Evolutionary conservation across 306 rosid genomes (phyloP), one percentile per base, ranked within the genome.

Genomic region (Dalbergia cultrata): DNA sequence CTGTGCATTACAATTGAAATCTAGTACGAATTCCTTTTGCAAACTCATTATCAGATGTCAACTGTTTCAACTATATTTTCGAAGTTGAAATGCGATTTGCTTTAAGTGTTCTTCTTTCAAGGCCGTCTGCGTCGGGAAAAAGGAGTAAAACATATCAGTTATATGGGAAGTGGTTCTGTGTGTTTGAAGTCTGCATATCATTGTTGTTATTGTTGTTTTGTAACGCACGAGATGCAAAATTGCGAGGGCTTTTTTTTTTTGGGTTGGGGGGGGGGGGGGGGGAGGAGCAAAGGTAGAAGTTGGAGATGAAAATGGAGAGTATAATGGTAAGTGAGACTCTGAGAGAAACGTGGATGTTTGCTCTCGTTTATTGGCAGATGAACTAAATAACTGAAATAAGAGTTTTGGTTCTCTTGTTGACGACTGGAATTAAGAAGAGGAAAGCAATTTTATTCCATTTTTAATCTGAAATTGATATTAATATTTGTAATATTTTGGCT

Each of bases 361-460:
- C 19, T 33, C 62, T 62, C 14, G 21, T 49, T 76, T 4, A 49
- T 10, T n/a, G 50, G 76, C 33, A 17, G 66, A 56, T 53, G 50
- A 43, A 43, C 12, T 8, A 43, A 43, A 26, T n/a, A 43, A 43
- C 47, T 52, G 31, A 21, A 52, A 19, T 39, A 53, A 67, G 6
- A 0, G 54, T 21, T 33, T 21, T 17, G n/a, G 19, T 12, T 56
- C 34, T 14, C 43, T 56, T 78, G 75, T 67, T 56, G 44, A 41
- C 34, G 26, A 57, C 37, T 78, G 75, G 75, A 57, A 53, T 77
- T 66, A 37, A 66, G 74, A 56, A 34, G 12, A 10, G 19, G 68
- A 57, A 53, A 16, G 56, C 67, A 21, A 56, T 67, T 41, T 67
- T 31, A 54, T 19, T 78, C 54, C 21, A 22, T 50, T 76, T 13